phyloP scores from a whole-genome alignment of 2,329 filamentous ascomycete genomes.

The Epichloe sibirici region DNA sequence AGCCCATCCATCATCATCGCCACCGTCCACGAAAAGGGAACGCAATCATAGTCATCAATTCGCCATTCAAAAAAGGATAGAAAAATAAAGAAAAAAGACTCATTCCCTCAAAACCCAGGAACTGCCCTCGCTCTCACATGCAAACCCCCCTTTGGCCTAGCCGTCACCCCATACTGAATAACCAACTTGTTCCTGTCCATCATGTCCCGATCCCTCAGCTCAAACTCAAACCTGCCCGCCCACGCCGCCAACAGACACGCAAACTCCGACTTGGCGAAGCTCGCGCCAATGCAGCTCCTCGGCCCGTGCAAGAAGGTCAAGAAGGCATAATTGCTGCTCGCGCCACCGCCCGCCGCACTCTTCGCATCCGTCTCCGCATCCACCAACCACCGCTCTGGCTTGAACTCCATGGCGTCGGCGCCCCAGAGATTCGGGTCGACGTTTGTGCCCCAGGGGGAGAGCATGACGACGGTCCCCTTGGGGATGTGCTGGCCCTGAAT shows the following conservation, averaged over 20 bases:
- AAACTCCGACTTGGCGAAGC: conserved; percentile 75
- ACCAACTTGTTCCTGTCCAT: conserved; percentile 53
- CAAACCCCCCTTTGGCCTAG: conserved; percentile 60
- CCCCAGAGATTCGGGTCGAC: conserved; percentile 62
- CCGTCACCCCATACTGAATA: conserved; percentile 60
- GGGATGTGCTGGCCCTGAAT: conserved; percentile 55
- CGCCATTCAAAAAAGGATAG: no score
- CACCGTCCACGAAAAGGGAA: no score
- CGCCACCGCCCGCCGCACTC: conserved; percentile 44
- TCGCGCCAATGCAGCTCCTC: conserved; percentile 70
- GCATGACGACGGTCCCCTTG: conserved; percentile 55
- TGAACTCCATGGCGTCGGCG: conserved; percentile 58
- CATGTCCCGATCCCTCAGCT: conserved; percentile 43
- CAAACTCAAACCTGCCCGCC: conserved; percentile 62
- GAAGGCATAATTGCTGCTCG: conserved; percentile 63
- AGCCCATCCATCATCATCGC: not conserved
- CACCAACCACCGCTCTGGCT: conserved; percentile 65
- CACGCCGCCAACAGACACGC: conserved; percentile 68
- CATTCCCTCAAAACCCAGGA: conserved; percentile 25
- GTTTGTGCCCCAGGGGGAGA: conserved; percentile 61
- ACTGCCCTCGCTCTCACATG: conserved; percentile 53
- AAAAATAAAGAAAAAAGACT: not conserved
- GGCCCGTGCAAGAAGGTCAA: conserved; percentile 81
- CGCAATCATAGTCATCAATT: no score
- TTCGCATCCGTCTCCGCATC: conserved; percentile 10